Evolutionary conservation across 164 flowering plant species (phyloP).

Genomic region (Vitis rotundifolia): DNA sequence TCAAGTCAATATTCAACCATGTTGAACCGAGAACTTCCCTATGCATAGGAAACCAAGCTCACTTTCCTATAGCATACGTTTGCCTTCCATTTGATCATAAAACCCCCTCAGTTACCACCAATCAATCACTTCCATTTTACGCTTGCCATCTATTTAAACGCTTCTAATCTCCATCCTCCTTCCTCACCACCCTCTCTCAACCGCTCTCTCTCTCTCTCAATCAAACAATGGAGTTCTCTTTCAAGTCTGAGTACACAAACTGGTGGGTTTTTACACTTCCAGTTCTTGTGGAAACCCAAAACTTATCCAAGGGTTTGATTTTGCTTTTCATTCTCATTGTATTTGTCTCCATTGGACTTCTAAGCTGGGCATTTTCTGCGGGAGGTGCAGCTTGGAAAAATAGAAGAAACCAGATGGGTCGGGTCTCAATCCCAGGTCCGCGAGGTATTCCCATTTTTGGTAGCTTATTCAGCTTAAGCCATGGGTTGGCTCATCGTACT

Average conservation of each 20-base stretch:
- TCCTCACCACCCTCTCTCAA: too few species aligned
- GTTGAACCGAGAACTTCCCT: too few species aligned
- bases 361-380: conserved; percentile 5
- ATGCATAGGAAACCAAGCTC: too few species aligned
- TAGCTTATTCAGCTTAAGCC: conserved; percentile 11
- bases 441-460: conserved; percentile 18
- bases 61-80: too few species aligned
- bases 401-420: conserved; percentile 1
- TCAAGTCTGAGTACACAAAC: conserved; percentile 1
- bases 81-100: too few species aligned
- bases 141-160: too few species aligned
- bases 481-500: conserved; percentile 52
- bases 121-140: too few species aligned
- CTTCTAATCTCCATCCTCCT: too few species aligned
- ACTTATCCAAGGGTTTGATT: neutral
- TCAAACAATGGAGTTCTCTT: neutral
- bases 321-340: neutral
- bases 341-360: neutral
- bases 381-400: conserved; percentile 14
- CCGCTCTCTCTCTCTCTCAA: too few species aligned
- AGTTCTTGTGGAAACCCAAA: neutral
- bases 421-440: conserved; percentile 11
- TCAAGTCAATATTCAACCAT: too few species aligned
- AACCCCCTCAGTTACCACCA: too few species aligned
- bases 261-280: conserved; percentile 12